Evolutionary conservation across 1,139 yeast genomes (phyloP), one percentile per base, ranked within the genome.

Genomic region (Waltiozyma solani): DNA sequence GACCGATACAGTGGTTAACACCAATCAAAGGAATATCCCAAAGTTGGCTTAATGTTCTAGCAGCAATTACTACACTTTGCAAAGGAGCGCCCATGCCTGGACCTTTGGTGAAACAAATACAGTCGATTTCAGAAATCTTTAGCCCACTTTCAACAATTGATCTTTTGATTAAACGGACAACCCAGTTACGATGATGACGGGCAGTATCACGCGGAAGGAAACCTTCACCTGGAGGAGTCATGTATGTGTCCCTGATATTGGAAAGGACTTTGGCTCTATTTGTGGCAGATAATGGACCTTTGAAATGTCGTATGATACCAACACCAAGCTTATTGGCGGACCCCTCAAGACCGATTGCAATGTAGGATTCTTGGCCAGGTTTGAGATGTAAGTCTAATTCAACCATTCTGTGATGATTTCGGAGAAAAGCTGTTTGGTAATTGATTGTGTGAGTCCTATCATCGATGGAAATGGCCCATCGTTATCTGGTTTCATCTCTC

Each of bases 71-170:
- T 31, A 87, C 96, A 46, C 93, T 78, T 52, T 91, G 96, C 42
- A 91, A 64, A 1, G 98, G 99, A 1, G 97, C 97, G 3, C 98
- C 99, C 98, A 91, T 93, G 2, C 99, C 99, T 0, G 98, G 98
- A 5, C 98, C 99, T 59, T 84, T 94, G 2, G 97, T 91, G 58
- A 89, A 91, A 58, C 96, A 87, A 39, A 91, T 83, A 51, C 94
- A 87, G 59, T 89, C 96, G 22, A 91, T 61, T 38, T 86, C 93
- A 2, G 56, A 42, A 22, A 56, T 52, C 3, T 49, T 40, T n/a
- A 86, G 57, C 0, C 63, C 58, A 3, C 95, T 81, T 34, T 80
- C 91, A 3, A 57, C 57, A 39, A 91, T 56, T 0, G 97, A 84
- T 31, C 54, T 56, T 50, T 76, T 78, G 37, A 86, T 76, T 30